Base-by-base conservation (phyloP, 257 asterid genomes). In the Fraxinus excelsior region DNA sequence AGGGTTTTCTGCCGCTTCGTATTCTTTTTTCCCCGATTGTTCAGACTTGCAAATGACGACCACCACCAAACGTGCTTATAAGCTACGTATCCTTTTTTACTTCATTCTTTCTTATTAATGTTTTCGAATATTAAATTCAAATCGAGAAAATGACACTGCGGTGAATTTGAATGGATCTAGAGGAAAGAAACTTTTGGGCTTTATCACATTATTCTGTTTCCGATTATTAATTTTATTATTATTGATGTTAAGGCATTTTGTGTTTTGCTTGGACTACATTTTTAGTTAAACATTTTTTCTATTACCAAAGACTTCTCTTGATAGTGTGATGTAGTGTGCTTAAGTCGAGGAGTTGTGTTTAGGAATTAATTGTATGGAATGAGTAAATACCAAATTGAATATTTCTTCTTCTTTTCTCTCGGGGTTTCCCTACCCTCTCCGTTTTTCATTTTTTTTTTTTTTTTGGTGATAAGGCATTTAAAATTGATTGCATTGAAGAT, bases 61-160 rank as follows among this genome's bases (percentile, higher is more conserved):
- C 49, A 88, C 97, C 78, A 84, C 97, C 88, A 95, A 95, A 84
- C 99, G 98, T 76, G 98, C 97, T 84, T 95, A 95, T 76, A 95
- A 95, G 97, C 93, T 95, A 80, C 99, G 98, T 95, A 95, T 95
- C 98, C 98, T 91, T 90, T 66, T 71, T 70, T 16, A n/a, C 28
- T 23, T 64, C 51, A 42, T 19, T 67, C 58, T 64, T 18, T 46
- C 29, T 9, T 0, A 40, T 37, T 37, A 38, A 32, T 37, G 9
- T 28, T 35, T 23, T 40, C 40, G 40, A 14, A 38, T 80, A 11
- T 29, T 31, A 37, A n/a, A 40, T 72, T 84, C 70, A 75, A 74
- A 71, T 44, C 46, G 32, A 49, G 18, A 42, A 42, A 70, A 71
- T 34, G 40, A 78, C 72, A 74, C 66, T 40, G 23, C 23, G 42